A percentile compares a stretch with the other conserved stretches of the same genome.
These are phyloP conservation scores for Hypomontagnella submonticulosa DNA, from an alignment of 495 filamentous ascomycete genomes.

Conservation along the genomic window DNA sequence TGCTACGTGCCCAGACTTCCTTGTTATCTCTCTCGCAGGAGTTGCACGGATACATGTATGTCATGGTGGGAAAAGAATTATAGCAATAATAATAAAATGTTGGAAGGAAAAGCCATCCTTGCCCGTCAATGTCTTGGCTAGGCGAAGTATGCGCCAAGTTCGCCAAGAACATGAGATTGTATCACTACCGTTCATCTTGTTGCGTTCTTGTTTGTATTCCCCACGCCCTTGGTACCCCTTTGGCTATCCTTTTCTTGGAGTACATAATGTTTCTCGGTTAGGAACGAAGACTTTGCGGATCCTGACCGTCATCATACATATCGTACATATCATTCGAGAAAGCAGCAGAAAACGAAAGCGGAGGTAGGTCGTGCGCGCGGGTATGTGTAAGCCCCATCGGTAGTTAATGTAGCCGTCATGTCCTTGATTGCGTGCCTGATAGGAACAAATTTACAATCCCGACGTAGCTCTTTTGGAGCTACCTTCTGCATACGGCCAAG, in stretches of 20 bases:
- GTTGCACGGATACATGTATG: conserved; percentile 36
- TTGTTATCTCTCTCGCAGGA: conserved; percentile 38
- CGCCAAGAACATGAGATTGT: conserved; percentile 44
- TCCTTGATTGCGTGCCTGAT: conserved; percentile 33
- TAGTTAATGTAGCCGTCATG: conserved; percentile 40
- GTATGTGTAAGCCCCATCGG: conserved; percentile 42
- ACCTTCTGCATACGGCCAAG: conserved; percentile 40
- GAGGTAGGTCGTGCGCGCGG: conserved; percentile 20
- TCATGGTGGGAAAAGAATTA: conserved; percentile 26
- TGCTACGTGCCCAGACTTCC: conserved; percentile 34
- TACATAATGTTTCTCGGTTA: conserved; percentile 36
- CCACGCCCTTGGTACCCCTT: conserved; percentile 29
- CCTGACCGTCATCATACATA: conserved; percentile 28
- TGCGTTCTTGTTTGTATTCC: conserved; percentile 19
- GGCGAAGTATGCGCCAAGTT: conserved; percentile 45
- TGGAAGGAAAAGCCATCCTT: conserved; percentile 43
- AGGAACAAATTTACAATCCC: conserved; percentile 39
- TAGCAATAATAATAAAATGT: conserved; percentile 1
- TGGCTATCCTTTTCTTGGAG: conserved; percentile 22
- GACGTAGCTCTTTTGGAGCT: conserved; percentile 24
- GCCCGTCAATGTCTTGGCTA: conserved; percentile 43
- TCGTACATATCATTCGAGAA: conserved; percentile 13
- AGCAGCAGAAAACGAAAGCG: conserved; percentile 11
- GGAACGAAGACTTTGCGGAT: conserved; percentile 36
- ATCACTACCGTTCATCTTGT: conserved; percentile 35